These are phyloP conservation scores for Suzukiozyma palmioleophila DNA, from an alignment of 1,139 yeast genomes.

Conservation along the genomic window DNA sequence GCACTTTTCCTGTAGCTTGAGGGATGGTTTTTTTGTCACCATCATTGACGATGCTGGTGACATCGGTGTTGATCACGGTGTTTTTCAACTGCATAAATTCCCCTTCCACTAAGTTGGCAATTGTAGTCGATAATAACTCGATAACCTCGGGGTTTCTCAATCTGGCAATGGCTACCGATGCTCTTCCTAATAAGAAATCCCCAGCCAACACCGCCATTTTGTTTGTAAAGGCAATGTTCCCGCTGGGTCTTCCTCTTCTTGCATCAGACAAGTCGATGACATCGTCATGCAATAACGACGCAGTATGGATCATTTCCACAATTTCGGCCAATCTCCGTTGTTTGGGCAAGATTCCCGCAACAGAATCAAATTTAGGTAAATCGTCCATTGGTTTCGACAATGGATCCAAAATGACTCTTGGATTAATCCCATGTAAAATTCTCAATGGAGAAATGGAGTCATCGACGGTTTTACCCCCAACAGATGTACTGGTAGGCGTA, in stretches of 20 bases:
- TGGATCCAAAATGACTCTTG: conserved; percentile 74
- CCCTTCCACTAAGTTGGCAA: conserved; percentile 96
- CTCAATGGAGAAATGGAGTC: conserved; percentile 74
- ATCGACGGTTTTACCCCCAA: conserved; percentile 53
- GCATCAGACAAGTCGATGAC: conserved; percentile 92
- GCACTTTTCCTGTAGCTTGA: conserved; percentile 60
- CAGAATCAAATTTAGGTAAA: conserved; percentile 56
- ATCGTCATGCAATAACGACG: conserved; percentile 94
- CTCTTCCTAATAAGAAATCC: conserved; percentile 90
- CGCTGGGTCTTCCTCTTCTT: conserved; percentile 86
- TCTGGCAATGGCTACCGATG: conserved; percentile 92
- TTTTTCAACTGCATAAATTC: conserved; percentile 97
- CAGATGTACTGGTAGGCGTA: conserved; percentile 40
- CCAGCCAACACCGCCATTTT: conserved; percentile 98
- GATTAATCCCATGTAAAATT: conserved; percentile 85
- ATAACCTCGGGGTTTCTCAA: conserved; percentile 95
- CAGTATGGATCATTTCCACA: conserved; percentile 98
- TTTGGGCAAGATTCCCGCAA: conserved; percentile 79
- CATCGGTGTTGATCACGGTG: conserved; percentile 58
- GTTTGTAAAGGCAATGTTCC: conserved; percentile 90
- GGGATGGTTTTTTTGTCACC: conserved; percentile 52
- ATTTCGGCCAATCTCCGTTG: conserved; percentile 95
- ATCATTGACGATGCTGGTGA: conserved; percentile 43
- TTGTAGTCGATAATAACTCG: conserved; percentile 89
- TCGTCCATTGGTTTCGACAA: conserved; percentile 76